Conservation (phyloP, 768 basidiomycete genomes). For the Fomitopsis pulvina region DNA sequence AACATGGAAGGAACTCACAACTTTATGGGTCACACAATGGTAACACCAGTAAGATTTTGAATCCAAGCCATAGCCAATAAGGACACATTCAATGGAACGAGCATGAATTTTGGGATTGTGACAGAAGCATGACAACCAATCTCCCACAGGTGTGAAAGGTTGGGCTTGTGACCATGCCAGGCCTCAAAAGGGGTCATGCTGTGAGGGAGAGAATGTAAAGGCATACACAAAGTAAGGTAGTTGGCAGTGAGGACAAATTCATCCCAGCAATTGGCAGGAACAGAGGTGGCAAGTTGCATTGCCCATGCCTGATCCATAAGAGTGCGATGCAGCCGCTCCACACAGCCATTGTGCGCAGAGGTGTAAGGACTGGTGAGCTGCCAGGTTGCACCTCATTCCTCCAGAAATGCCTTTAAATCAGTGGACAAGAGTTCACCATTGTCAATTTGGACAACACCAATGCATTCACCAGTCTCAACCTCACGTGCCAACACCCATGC, state of each 20-base stretch:
- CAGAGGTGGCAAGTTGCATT: slow-evolving; percentile 13
- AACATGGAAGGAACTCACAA: slow-evolving; percentile 14
- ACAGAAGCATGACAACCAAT: slow-evolving; percentile 19
- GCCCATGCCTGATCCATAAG: not conserved
- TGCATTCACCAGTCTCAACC: slow-evolving; percentile 11
- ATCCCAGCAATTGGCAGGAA: not conserved
- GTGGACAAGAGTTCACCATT: not conserved
- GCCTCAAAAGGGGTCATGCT: slow-evolving; percentile 5
- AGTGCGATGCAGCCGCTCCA: slow-evolving; percentile 20
- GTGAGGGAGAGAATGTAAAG: not conserved
- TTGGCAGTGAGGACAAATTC: slow-evolving; percentile 7
- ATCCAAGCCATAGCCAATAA: slow-evolving; percentile 19
- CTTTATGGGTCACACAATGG: slow-evolving; percentile 7
- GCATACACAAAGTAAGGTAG: slow-evolving; percentile 4
- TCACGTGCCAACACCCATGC: slow-evolving; percentile 25
- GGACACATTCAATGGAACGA: slow-evolving; percentile 14
- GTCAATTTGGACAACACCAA: slow-evolving; percentile 4
- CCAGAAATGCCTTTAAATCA: not conserved
- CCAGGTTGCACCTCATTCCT: not conserved
- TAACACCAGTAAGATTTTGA: slow-evolving; percentile 22
- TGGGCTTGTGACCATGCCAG: slow-evolving; percentile 13
- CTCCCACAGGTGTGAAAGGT: slow-evolving; percentile 18
- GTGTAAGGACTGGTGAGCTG: slow-evolving; percentile 27
- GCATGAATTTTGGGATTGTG: slow-evolving; percentile 18
- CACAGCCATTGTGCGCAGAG: slow-evolving; percentile 30